These are phyloP conservation scores for Dimargaris cristalligena DNA, from an alignment of 192 early-diverging fungal species.

Conservation along the genomic window DNA sequence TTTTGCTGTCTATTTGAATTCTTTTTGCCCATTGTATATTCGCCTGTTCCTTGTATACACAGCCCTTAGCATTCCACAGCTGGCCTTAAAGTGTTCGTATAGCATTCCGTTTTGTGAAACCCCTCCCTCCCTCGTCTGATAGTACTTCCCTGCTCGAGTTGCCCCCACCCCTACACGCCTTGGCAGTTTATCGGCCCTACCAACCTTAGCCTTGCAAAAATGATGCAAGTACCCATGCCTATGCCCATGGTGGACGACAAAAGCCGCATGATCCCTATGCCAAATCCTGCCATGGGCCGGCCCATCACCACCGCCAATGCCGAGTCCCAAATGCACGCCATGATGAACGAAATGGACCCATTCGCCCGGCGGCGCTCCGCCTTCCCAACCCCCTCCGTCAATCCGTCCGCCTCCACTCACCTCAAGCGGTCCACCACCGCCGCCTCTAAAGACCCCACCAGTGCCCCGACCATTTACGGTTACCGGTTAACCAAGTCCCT, in stretches of 20 bases:
- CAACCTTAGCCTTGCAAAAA: no score
- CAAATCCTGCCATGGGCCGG: neutral
- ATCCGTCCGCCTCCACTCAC: neutral
- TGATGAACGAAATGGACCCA: conserved; percentile 11
- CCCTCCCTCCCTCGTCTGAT: no score
- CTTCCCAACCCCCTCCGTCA: neutral
- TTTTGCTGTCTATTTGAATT: no score
- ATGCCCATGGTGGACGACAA: conserved; percentile 9
- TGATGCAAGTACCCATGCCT: conserved; percentile 3
- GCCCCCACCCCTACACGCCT: no score
- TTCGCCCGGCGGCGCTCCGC: conserved; percentile 8
- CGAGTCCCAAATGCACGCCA: conserved; percentile 3
- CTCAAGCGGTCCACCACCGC: neutral
- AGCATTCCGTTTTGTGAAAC: no score
- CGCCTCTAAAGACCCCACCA: neutral
- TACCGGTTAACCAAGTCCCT: conserved; percentile 12
- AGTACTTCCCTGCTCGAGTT: no score
- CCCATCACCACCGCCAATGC: neutral
- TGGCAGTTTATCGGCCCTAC: no score
- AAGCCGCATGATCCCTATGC: conserved; percentile 1
- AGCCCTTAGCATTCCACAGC: no score
- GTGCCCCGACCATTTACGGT: neutral
- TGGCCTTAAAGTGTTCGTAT: no score
- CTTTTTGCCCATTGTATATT: no score
- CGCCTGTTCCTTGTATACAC: no score